Evolutionary conservation across 768 basidiomycete species (phyloP), one percentile per base, ranked within the genome.

Genomic region (Floccularia luteovirens): DNA sequence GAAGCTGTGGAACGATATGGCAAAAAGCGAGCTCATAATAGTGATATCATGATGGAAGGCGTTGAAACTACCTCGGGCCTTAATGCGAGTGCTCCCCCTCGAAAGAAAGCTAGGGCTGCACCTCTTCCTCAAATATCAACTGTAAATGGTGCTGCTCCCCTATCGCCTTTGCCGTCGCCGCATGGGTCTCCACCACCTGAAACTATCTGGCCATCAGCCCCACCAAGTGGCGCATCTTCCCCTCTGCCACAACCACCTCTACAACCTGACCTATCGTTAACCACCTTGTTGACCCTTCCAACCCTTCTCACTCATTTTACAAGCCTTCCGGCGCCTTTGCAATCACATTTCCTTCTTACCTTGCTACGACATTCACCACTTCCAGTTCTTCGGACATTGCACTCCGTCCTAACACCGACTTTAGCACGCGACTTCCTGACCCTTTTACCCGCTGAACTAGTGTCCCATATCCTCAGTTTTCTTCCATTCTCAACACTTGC

Each of bases 351-450:
- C 52, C 77, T 98, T 40, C 79, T 97, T 51, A 90, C 90, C 19
- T 78, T 98, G 43, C 69, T 99, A 23, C 84, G 91, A 44, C 90
- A 93, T 51, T 90, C 92, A 3, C 82, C 92, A 2, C 75, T 94
- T 14, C 82, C 90, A 3, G 94, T 97, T 25, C 72, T 99, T 20
- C 85, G 94, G 38, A 87, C 86, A 1, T 63, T 98, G 12, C 84
- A 93, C 53, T 81, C 84, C 24, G 86, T 98, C 50, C 70, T 97
- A 49, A 82, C 86, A 1, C 90, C 87, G 19, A 91, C 90, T 2
- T 70, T 98, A 21, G 90, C 91, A 16, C 85, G 93, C 49, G 96
- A 99, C 62, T 99, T 97, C 58, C 74, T 98, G 48, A 82, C 86
- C 2, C 75, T 90, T 27, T 77, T 97, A 7, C 96, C 96, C 3